Percentiles rank a stretch among this genome's conserved stretches.
Conservation (phyloP, 768 basidiomycete genomes). For the Mycena rebaudengoi region DNA sequence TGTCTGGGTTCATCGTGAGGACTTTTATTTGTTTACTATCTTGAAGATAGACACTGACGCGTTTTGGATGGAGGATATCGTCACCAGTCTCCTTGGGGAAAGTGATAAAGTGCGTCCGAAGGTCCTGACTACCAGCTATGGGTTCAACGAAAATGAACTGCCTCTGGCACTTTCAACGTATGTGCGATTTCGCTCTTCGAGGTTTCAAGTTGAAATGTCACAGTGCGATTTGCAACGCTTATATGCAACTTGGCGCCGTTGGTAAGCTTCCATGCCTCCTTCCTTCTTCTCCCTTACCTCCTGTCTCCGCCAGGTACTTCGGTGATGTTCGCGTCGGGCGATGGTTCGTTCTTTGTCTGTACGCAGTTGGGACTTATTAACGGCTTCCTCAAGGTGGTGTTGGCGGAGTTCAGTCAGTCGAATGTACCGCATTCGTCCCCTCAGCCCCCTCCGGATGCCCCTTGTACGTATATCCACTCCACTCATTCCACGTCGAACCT, state of each 20-base stretch:
- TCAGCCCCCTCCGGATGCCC: conserved; percentile 41
- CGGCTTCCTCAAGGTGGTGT: conserved; percentile 13
- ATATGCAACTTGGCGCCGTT: conserved; percentile 47
- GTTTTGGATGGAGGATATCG: conserved; percentile 39
- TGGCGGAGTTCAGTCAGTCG: conserved; percentile 29
- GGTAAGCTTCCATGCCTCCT: conserved; percentile 23
- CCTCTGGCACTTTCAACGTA: conserved; percentile 42
- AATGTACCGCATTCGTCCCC: conserved; percentile 46
- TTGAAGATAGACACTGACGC: conserved; percentile 23
- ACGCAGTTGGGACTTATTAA: background rate
- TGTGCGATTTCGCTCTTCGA: conserved; percentile 43
- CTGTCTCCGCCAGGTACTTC: conserved; percentile 22
- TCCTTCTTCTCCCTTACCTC: background rate
- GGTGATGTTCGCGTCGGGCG: conserved; percentile 50
- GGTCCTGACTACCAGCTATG: conserved; percentile 47
- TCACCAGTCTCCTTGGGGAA: conserved; percentile 46
- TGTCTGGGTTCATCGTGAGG: conserved; percentile 18
- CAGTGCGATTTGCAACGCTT: conserved; percentile 36
- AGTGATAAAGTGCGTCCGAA: conserved; percentile 52
- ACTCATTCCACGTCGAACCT: conserved; percentile 39
- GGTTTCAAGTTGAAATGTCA: background rate
- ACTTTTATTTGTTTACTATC: background rate
- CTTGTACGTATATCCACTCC: conserved; percentile 40
- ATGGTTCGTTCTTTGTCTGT: conserved; percentile 43
- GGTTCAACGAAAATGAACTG: conserved; percentile 48